phyloP scores from a whole-genome alignment of 805 yeast species.

The Komagataella kurtzmanii region DNA sequence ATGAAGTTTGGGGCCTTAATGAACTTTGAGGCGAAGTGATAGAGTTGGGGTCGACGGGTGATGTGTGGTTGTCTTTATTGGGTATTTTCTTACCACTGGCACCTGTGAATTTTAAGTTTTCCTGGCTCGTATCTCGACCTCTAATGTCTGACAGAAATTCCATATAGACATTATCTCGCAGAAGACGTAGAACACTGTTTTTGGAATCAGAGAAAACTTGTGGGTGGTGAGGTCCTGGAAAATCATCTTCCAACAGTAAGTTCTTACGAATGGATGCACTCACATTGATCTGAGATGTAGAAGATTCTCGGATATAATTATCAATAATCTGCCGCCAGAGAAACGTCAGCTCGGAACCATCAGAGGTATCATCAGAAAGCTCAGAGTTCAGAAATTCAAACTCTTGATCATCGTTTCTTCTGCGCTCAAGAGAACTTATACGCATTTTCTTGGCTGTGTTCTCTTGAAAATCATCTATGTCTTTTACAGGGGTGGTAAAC shows the following conservation, averaged over 20 bases:
- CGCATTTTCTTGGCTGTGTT: background rate
- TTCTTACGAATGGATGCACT: constrained; percentile 22
- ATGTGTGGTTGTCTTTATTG: background rate
- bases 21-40: background rate
- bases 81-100: background rate
- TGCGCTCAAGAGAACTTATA: background rate
- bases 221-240: constrained; percentile 18
- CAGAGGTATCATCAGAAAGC: background rate
- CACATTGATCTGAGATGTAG: constrained; percentile 35
- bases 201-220: constrained; percentile 15
- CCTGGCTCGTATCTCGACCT: background rate
- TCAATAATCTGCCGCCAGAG: constrained; percentile 18
- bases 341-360: background rate
- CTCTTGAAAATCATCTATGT: background rate
- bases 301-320: constrained; percentile 24
- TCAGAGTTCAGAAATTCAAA: background rate
- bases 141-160: constrained; percentile 7
- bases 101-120: background rate
- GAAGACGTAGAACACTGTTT: constrained; percentile 16
- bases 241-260: constrained; percentile 13
- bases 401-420: background rate
- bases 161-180: constrained; percentile 19
- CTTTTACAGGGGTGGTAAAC: background rate
- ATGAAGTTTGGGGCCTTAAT: background rate
- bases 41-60: background rate